Evolutionary conservation across 495 filamentous ascomycete genomes (phyloP).

Genomic region (Xylaria longipes): DNA sequence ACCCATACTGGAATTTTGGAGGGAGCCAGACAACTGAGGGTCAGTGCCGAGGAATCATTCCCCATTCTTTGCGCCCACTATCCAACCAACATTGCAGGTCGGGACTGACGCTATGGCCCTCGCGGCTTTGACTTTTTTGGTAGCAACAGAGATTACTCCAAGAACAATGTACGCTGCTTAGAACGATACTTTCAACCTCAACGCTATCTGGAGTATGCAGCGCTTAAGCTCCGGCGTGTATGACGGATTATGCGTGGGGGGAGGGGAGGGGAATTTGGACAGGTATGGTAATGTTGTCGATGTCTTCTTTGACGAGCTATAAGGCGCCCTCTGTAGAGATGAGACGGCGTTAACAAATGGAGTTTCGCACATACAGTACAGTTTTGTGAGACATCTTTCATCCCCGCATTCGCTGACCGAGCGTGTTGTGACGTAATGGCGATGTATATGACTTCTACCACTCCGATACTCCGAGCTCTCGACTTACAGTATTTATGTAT

Average conservation of each 20-base stretch:
- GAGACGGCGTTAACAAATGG: background rate
- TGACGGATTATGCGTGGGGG: background rate
- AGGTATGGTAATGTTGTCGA: background rate
- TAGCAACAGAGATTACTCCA: background rate
- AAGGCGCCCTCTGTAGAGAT: background rate
- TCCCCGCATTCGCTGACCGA: constrained; percentile 15
- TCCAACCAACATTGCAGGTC: constrained; percentile 63
- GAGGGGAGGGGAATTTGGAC: background rate
- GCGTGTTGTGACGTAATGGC: constrained; percentile 13
- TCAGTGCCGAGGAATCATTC: constrained; percentile 64
- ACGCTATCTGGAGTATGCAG: background rate
- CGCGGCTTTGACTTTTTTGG: background rate
- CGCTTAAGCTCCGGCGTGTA: background rate
- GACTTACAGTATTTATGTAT: background rate
- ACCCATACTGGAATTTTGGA: background rate
- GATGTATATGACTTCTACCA: background rate
- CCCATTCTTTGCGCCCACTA: constrained; percentile 63
- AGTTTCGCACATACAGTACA: constrained; percentile 40
- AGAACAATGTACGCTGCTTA: too few species aligned
- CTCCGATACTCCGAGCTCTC: constrained; percentile 10
- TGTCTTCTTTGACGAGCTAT: background rate
- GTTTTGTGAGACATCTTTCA: background rate
- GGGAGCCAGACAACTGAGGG: constrained; percentile 48
- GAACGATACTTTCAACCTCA: background rate
- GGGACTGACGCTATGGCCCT: background rate